phyloP scores from a whole-genome alignment of 83 land plant species.

The Picea abies region DNA sequence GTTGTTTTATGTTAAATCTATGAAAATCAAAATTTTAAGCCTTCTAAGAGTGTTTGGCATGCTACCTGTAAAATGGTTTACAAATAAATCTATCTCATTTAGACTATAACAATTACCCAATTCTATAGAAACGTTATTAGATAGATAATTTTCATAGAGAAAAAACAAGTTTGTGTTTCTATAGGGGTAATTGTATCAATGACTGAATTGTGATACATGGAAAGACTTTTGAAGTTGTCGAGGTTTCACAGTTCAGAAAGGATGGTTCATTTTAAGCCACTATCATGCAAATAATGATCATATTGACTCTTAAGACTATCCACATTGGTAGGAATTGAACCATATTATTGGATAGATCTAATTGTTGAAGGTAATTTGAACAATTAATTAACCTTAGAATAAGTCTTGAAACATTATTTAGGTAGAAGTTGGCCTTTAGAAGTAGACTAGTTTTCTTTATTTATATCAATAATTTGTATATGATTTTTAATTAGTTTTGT shows the following conservation, averaged over 20 bases:
- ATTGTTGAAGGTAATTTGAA: constrained; percentile 35
- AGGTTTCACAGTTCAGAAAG: constrained; percentile 59
- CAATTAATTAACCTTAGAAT: constrained; percentile 47
- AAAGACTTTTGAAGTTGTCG: constrained; percentile 46
- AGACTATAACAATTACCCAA: constrained; percentile 61
- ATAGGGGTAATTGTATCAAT: constrained; percentile 47
- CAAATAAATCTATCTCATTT: constrained; percentile 56
- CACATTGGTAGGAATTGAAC: constrained; percentile 39
- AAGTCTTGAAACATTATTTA: constrained; percentile 43
- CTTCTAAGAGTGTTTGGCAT: constrained; percentile 57
- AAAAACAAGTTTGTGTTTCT: constrained; percentile 33
- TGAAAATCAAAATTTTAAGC: constrained; percentile 47
- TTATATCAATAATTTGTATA: no score
- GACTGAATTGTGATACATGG: constrained; percentile 55
- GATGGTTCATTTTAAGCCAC: constrained; percentile 58
- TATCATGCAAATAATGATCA: constrained; percentile 56
- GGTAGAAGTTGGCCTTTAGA: no score
- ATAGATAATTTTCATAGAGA: constrained; percentile 65
- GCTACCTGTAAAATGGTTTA: constrained; percentile 55
- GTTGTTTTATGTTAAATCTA: constrained; percentile 59
- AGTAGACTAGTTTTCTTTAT: no score
- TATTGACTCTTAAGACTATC: constrained; percentile 35
- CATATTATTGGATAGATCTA: constrained; percentile 63
- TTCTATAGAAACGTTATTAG: constrained; percentile 50
- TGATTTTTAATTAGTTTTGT: no score